A percentile compares a stretch with the other conserved stretches of the same genome.
Evolutionary conservation across 108 stramenopile species (phyloP).

Genomic region (Nitzschia putrida): DNA sequence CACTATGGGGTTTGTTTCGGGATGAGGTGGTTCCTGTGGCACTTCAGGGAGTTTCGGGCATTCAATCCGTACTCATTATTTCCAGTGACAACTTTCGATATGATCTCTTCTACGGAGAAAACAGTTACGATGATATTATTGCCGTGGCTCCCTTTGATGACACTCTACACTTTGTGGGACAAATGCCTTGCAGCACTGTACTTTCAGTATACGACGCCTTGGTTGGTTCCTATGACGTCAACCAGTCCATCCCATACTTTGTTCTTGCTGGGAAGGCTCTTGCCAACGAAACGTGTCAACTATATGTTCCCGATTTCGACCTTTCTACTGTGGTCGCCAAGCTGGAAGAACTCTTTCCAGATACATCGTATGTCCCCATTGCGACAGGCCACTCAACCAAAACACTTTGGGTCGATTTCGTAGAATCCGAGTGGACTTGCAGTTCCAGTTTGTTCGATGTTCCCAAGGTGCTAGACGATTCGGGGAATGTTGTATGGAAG

Average conservation of each 20-base stretch:
- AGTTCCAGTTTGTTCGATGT: too few relatives aligned
- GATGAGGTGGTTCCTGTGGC: slow-evolving; percentile 50
- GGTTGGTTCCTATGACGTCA: neutral
- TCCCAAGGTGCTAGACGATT: too few relatives aligned
- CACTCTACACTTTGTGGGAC: slow-evolving; percentile 35
- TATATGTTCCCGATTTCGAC: slow-evolving; percentile 33
- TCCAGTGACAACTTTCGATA: slow-evolving; percentile 39
- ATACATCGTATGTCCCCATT: neutral
- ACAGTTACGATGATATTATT: slow-evolving; percentile 42
- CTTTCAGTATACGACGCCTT: slow-evolving; percentile 9
- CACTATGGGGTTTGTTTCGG: slow-evolving; percentile 53
- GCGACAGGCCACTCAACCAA: slow-evolving; percentile 14
- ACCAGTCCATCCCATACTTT: slow-evolving; percentile 13
- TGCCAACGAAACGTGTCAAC: slow-evolving; percentile 17
- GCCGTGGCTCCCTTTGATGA: slow-evolving; percentile 70
- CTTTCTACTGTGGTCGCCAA: neutral
- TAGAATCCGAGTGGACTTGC: too few relatives aligned
- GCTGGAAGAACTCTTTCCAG: slow-evolving; percentile 2
- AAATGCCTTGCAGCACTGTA: slow-evolving; percentile 11
- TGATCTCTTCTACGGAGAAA: slow-evolving; percentile 38
- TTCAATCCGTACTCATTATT: slow-evolving; percentile 21
- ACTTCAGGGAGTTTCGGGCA: slow-evolving; percentile 7
- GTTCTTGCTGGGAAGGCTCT: slow-evolving; percentile 13
- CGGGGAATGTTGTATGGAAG: too few relatives aligned
- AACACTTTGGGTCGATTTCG: slow-evolving; percentile 12